These are phyloP conservation scores for Diaporthe caulivora DNA, from an alignment of 2,329 filamentous ascomycete genomes.

Conservation along the genomic window DNA sequence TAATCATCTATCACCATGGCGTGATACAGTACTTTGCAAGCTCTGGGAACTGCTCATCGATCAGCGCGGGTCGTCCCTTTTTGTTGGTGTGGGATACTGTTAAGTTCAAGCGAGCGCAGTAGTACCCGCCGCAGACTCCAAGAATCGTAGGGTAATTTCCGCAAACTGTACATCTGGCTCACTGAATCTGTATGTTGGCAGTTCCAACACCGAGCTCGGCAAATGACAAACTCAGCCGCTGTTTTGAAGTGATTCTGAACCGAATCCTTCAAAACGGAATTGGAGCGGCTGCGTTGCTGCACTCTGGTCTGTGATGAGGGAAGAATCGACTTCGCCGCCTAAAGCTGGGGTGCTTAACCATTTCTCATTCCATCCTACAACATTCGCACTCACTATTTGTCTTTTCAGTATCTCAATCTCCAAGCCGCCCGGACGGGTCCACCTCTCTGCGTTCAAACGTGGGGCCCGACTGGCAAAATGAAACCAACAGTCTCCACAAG, in stretches of 20 bases:
- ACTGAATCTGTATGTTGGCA: background rate
- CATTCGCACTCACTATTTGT: background rate
- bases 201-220: background rate
- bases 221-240: background rate
- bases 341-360: background rate
- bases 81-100: background rate
- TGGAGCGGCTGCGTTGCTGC: background rate
- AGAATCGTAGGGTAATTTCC: background rate
- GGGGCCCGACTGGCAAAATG: background rate
- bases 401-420: background rate
- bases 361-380: background rate
- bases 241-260: background rate
- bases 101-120: background rate
- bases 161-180: background rate
- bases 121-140: background rate
- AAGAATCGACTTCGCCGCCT: background rate
- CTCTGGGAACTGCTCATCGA: background rate
- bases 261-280: background rate
- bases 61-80: background rate
- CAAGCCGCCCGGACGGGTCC: background rate
- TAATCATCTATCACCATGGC: background rate
- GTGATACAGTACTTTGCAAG: background rate
- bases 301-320: background rate
- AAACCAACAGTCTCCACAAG: background rate
- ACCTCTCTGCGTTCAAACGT: background rate